Percentiles rank a stretch among this genome's conserved stretches.
Conservation (phyloP, 768 basidiomycete genomes). For the Termitomyces sp. region DNA sequence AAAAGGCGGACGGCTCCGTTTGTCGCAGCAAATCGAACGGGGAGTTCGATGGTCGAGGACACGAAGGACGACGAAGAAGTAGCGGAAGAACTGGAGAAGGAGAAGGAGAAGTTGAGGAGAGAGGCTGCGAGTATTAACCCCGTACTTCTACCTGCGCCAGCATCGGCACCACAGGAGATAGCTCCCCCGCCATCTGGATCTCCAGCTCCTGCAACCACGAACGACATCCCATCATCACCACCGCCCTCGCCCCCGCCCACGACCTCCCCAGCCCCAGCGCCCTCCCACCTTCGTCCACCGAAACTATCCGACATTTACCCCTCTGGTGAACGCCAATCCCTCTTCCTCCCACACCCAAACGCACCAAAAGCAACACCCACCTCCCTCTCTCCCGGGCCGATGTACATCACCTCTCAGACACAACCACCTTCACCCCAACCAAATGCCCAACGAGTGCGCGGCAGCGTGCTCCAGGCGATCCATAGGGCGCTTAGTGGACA, state of each 20-base stretch:
- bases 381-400: constrained; percentile 47
- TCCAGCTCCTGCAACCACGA: background rate
- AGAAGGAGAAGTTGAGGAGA: constrained; percentile 5
- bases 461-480: constrained; percentile 24
- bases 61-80: constrained; percentile 2
- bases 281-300: constrained; percentile 21
- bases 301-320: constrained; percentile 31
- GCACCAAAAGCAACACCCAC: constrained; percentile 39
- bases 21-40: constrained; percentile 26
- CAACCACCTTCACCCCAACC: constrained; percentile 15
- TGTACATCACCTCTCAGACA: constrained; percentile 30
- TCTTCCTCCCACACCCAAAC: constrained; percentile 47
- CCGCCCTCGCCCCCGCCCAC: constrained; percentile 10
- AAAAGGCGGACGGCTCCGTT: constrained; percentile 14
- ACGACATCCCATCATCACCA: constrained; percentile 13
- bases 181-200: background rate
- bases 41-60: constrained; percentile 14
- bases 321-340: constrained; percentile 31
- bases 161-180: background rate
- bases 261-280: constrained; percentile 8
- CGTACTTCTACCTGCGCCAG: background rate
- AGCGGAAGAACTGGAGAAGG: constrained; percentile 3
- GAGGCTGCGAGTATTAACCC: background rate
- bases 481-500: constrained; percentile 27
- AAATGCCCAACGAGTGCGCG: constrained; percentile 12